Base-by-base conservation (phyloP, 2,329 filamentous ascomycete species). In the Alternaria sp. region DNA sequence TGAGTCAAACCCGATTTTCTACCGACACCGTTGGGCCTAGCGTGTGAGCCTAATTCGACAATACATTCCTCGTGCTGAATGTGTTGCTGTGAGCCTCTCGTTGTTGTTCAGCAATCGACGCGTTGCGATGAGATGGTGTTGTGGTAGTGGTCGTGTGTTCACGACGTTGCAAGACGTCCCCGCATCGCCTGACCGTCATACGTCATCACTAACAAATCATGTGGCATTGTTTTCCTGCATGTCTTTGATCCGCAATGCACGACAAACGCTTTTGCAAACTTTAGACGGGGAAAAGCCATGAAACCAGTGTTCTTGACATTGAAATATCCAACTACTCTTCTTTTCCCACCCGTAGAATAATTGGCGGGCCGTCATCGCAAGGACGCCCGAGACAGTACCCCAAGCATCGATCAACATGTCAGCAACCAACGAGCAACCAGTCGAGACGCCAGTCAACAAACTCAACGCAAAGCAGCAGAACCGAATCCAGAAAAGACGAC, bases 391-490 rank as follows among this genome's bases (percentile, higher is more conserved):
- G 32, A 36, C 32, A 36, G 32, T n/a, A n/a, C 32, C 32, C 32
- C 32, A 36, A 36, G 32, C 32, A 36, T 36, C 32, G 2, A 15
- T n/a, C 32, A 36, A n/a, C 32, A 61, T 61, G 58, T 30, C 58
- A 50, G 40, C 32, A 28, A 17, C 54, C 19, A 50, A 44, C 44
- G 55, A 58, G 30, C 26, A 57, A 53, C 36, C 25, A 15, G 40
- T 28, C 25, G 19, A 53, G 8, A 25, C 43, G 12, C 44, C 43
- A 7, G 13, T 30, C 26, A 30, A 32, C 17, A 43, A 45, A 6
- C 54, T 62, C 28, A 62, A 62, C 43, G 49, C 19, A 44, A 62
- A 62, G 56, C 60, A 62, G 28, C 40, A 25, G 23, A 32, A 15
- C 26, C 49, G 60, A 6, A 62, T 62, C 4, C 43, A 59, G 11